Evolutionary conservation across 352 stramenopile species (phyloP), one percentile per base, ranked within the genome.

Genomic region (Lagenidium giganteum): DNA sequence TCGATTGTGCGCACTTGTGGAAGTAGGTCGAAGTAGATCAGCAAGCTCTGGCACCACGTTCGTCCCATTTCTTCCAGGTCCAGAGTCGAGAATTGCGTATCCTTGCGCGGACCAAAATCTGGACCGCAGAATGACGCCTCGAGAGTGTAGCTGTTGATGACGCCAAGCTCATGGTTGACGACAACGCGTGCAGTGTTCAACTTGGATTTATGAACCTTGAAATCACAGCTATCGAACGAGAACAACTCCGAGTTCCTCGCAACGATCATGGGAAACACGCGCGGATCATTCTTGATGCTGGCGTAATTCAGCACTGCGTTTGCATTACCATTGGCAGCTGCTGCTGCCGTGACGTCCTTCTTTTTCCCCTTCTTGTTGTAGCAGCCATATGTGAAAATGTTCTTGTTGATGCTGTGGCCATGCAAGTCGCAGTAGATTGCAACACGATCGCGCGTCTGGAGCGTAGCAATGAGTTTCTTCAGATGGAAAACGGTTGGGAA

Each of bases 91-190:
- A 92, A 88, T 47, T 92, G 80, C 8, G 75, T 89, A 42, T 87
- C 66, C 26, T 79, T 86, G 9, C 53, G 51, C 0, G 54, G 33
- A 0, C 82, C 82, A 60, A 90, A 87, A 51, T 92, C 71, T 1
- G 76, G 65, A 1, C 84, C 84, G 47, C 84, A 95, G 54, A 96
- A 96, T 22, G 86, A 95, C 3, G 84, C 87, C 48, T 96, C 88
- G 3, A 96, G 70, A 7, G 86, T 97, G 63, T 90, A 96, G 54
- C 65, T 88, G 59, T 89, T 86, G 36, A 71, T 68, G 13, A 96
- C 70, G 3, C 81, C 76, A 0, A 95, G 58, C 36, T 96, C 88
- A 34, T 91, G 71, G 57, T 87, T 70, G 21, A 96, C 82, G 2
- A 96, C 90, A 1, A 97, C 91, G 29, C 91, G 73, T 8, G 83